These are phyloP conservation scores for Sugiyamaella xylanicola DNA, from an alignment of 1,139 yeast species.

Conservation along the genomic window DNA sequence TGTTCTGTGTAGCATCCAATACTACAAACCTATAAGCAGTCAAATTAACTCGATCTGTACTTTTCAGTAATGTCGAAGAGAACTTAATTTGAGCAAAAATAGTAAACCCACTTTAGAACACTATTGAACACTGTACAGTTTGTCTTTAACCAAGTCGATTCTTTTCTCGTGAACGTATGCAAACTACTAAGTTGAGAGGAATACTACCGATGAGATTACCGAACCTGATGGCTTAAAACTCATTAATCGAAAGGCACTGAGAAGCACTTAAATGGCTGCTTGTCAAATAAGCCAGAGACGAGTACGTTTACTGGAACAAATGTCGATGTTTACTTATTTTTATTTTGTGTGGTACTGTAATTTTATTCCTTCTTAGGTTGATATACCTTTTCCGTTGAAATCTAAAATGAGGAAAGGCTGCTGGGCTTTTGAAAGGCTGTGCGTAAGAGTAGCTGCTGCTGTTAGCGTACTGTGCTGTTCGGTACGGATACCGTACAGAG, in stretches of 20 bases:
- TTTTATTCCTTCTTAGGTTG: slow-evolving; percentile 2
- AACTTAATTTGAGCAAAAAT: too few relatives aligned
- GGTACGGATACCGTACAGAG: not conserved
- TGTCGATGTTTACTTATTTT: slow-evolving; percentile 6
- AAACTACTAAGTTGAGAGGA: too few relatives aligned
- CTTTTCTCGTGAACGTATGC: too few relatives aligned
- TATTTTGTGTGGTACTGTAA: slow-evolving; percentile 1
- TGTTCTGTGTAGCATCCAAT: too few relatives aligned
- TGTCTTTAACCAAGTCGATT: too few relatives aligned
- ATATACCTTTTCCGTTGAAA: slow-evolving; percentile 5
- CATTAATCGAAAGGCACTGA: not conserved
- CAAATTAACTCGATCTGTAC: too few relatives aligned
- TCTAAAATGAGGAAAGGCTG: slow-evolving; percentile 7
- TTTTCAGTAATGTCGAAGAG: too few relatives aligned
- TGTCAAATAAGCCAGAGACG: not conserved
- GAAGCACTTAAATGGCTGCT: not conserved
- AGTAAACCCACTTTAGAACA: too few relatives aligned
- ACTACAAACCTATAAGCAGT: too few relatives aligned
- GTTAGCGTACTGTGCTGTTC: not conserved
- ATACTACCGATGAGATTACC: too few relatives aligned
- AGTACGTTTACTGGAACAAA: not conserved
- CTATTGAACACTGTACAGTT: too few relatives aligned
- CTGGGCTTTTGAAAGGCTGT: not conserved
- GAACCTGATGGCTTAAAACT: too few relatives aligned
- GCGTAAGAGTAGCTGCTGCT: slow-evolving; percentile 1